These are phyloP conservation scores for Trichoderma koningiopsis DNA, from an alignment of 2,329 filamentous ascomycete genomes.

Conservation along the genomic window DNA sequence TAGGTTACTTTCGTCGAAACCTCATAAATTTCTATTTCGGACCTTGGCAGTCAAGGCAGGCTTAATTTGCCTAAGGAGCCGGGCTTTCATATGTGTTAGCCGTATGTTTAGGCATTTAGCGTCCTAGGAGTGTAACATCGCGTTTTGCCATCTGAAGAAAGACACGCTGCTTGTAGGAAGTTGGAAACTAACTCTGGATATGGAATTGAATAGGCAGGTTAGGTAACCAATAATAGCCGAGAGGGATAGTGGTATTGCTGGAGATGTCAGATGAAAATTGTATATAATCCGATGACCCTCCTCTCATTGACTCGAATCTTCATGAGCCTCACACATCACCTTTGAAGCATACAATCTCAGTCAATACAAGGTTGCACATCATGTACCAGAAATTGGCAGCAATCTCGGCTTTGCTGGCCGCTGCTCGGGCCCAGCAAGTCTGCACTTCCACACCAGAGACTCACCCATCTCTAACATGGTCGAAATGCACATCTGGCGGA, in stretches of 20 bases:
- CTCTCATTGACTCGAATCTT: neutral
- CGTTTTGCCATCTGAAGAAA: neutral
- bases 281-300: neutral
- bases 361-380: neutral
- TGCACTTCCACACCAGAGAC: constrained; percentile 51
- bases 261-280: neutral
- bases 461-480: constrained; percentile 57
- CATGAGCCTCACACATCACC: neutral
- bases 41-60: neutral
- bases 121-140: neutral
- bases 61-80: constrained; percentile 1
- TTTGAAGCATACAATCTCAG: neutral
- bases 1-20: neutral
- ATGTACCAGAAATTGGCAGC: constrained; percentile 24
- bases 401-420: constrained; percentile 32
- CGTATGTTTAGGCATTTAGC: neutral
- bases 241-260: neutral
- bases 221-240: constrained; percentile 6
- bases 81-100: neutral
- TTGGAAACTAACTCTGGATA: neutral
- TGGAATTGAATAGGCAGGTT: neutral
- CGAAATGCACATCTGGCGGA: constrained; percentile 54
- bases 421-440: constrained; percentile 50
- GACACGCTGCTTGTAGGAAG: neutral
- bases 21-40: neutral